Evolutionary conservation across 345 rosid species (phyloP).

Genomic region (Kandelia obovata): DNA sequence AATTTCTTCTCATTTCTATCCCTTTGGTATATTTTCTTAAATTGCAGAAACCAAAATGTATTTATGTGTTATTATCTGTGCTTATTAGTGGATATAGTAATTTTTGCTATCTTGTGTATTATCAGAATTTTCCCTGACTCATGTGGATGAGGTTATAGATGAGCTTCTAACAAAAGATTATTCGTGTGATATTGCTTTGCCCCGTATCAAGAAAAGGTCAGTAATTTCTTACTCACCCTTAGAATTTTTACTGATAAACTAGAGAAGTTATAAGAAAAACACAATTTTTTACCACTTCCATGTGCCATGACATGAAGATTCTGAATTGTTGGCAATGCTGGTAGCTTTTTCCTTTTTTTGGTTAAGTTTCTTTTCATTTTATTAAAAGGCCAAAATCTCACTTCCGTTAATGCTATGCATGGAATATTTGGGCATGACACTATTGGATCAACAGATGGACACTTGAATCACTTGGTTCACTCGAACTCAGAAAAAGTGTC

Average conservation of each 20-base stretch:
- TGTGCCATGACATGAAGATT: no score
- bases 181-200: constrained; percentile 84
- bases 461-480: constrained; percentile 60
- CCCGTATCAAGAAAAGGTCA: constrained; percentile 84
- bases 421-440: neutral
- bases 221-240: neutral
- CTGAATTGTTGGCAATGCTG: no score
- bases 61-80: neutral
- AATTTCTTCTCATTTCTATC: neutral
- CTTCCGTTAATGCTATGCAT: neutral
- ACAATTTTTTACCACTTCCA: no score
- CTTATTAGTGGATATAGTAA: neutral
- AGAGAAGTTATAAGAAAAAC: no score
- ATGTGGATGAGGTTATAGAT: constrained; percentile 84
- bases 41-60: no score
- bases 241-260: neutral
- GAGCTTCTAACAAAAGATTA: constrained; percentile 80
- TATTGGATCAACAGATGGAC: constrained; percentile 50
- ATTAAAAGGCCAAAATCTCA: neutral
- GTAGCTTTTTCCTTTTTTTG: no score
- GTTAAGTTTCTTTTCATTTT: neutral
- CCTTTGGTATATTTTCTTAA: neutral
- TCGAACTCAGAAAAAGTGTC: constrained; percentile 86
- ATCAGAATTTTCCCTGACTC: constrained; percentile 58
- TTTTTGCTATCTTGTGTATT: neutral